Base-by-base conservation (phyloP, 148 eudicot genomes). In the Euryodendron excelsum region DNA sequence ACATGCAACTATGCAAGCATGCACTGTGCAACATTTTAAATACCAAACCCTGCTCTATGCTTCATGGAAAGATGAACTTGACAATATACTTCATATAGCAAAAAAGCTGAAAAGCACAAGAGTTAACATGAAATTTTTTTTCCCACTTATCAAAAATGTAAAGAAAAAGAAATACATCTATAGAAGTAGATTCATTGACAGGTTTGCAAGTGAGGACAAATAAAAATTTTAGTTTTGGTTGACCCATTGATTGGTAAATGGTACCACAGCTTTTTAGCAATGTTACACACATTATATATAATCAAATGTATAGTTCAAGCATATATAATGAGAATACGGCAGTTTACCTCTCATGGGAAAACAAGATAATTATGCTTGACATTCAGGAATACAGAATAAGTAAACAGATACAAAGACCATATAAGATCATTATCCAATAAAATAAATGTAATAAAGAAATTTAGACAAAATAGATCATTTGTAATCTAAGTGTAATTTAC, bases 401-500 rank as follows among this genome's bases (percentile, higher is more conserved):
- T 14, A 23, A 74, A 44, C 47, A 23, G 14, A 36, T 5, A 58
- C 0, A 74, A 20, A 39, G 20, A 69, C 48, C 11, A 44, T 5
- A 15, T 3, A 37, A 9, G 52, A 59, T 37, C 25, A 25, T 15
- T 23, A 52, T 37, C 47, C 33, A 76, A 8, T 6, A 47, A 45
- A 47, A 21, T 30, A 48, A 10, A 21, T 61, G 7, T 30, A 36
- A 52, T 15, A 50, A 25, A 53, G 45, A 27, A 17, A 27, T 15
- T 12, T n/a, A 23, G 36, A 37, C 12, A 28, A 21, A 27, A 63
- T 20, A 64, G 33, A 65, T 33, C 23, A 55, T 2, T 48, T 21
- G 31, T 23, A 17, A 50, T 21, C 33, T 12, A 80, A 69, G 8
- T 10, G 18, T 39, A 82, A 85, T 97, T 91, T 93, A 96, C 99